Evolutionary conservation across 1,284 basidiomycete genomes (phyloP).

Genomic region (Tylopilus sp.): DNA sequence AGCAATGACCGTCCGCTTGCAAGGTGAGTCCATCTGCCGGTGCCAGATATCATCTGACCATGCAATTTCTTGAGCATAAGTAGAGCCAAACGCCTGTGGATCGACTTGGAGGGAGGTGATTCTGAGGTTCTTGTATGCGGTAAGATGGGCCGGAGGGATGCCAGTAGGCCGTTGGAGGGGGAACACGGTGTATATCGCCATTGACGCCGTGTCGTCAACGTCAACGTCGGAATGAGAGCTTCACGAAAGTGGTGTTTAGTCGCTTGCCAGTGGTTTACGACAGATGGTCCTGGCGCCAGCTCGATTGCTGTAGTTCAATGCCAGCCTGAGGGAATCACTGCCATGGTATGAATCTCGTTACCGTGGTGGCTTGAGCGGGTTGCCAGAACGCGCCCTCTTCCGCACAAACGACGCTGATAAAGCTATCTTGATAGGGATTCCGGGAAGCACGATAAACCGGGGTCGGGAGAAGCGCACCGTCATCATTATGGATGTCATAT

Average conservation of each 20-base stretch:
- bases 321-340: neutral
- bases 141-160: constrained; percentile 27
- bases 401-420: neutral
- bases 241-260: neutral
- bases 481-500: neutral
- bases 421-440: neutral
- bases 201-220: constrained; percentile 2
- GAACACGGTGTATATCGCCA: constrained; percentile 25
- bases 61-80: constrained; percentile 42
- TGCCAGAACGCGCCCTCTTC: neutral
- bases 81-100: constrained; percentile 48
- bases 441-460: neutral
- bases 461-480: neutral
- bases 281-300: neutral
- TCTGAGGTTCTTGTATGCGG: constrained; percentile 43
- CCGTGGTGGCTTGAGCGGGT: too few species aligned
- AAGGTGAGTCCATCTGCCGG: constrained; percentile 39
- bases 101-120: constrained; percentile 47
- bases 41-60: constrained; percentile 47
- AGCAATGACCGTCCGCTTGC: constrained; percentile 43
- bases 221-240: neutral
- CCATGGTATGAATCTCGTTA: neutral
- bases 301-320: neutral
- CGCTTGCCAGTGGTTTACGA: neutral
- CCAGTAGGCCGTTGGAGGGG: constrained; percentile 23